Conservation (phyloP, 192 early-diverging fungal genomes). For the Entomortierella chlamydospora region DNA sequence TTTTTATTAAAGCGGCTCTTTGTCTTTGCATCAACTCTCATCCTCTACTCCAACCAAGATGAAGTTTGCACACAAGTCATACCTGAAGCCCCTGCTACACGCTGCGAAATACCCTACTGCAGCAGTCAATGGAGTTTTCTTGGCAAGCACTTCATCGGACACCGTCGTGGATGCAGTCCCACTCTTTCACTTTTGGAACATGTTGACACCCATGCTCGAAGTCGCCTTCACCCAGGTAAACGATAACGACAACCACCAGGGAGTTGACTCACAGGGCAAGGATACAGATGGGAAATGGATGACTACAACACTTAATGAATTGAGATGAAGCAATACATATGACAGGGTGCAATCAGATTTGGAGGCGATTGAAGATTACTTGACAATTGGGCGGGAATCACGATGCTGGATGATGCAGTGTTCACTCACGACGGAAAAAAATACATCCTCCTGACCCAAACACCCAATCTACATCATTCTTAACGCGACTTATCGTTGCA, state of each 20-base stretch:
- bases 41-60: too few species aligned
- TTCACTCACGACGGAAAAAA: background rate
- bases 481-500: background rate
- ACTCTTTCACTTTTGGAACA: constrained; percentile 84
- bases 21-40: too few species aligned
- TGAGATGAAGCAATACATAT: too few species aligned
- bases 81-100: constrained; percentile 83
- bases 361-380: too few species aligned
- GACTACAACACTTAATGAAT: too few species aligned
- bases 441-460: background rate
- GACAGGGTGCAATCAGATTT: too few species aligned
- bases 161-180: constrained; percentile 79
- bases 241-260: background rate
- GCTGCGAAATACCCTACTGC: constrained; percentile 84
- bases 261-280: too few species aligned
- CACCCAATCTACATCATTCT: background rate
- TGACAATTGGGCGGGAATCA: too few species aligned
- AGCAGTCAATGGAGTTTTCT: constrained; percentile 83
- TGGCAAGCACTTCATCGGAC: constrained; percentile 56
- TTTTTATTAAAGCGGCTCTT: too few species aligned
- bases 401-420: background rate
- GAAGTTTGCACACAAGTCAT: constrained; percentile 69
- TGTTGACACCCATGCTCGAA: constrained; percentile 86
- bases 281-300: background rate
- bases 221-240: constrained; percentile 84